These are phyloP conservation scores for Dissophora ornata DNA, from an alignment of 192 early-diverging fungal species.

Conservation along the genomic window DNA sequence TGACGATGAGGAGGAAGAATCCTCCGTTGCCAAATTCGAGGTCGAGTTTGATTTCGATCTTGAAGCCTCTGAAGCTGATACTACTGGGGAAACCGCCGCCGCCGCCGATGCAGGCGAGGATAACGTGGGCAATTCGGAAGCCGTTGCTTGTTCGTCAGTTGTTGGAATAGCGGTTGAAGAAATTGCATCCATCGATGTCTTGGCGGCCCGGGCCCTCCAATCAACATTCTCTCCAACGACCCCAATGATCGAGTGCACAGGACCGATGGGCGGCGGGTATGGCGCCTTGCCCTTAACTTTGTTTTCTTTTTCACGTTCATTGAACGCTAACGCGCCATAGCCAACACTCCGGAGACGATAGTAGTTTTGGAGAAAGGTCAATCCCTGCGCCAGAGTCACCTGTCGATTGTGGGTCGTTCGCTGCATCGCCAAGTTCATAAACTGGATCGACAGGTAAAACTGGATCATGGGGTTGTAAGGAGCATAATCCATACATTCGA, in stretches of 20 bases:
- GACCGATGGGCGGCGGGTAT: background rate
- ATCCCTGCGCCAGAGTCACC: conserved; percentile 67
- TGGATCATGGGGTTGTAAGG: conserved; percentile 79
- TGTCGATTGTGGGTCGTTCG: conserved; percentile 78
- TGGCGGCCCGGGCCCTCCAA: conserved; percentile 16
- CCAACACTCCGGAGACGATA: conserved; percentile 34
- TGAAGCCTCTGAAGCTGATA: too few relatives aligned
- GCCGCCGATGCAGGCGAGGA: background rate
- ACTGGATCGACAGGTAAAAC: conserved; percentile 69
- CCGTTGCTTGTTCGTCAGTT: too few relatives aligned
- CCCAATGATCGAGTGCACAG: conserved; percentile 5
- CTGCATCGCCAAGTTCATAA: conserved; percentile 75
- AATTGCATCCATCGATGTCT: conserved; percentile 7
- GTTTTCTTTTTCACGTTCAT: conserved; percentile 10
- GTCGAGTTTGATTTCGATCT: too few relatives aligned
- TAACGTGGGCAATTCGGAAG: too few relatives aligned
- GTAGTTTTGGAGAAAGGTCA: conserved; percentile 37
- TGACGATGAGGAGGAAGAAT: background rate
- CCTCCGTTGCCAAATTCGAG: too few relatives aligned
- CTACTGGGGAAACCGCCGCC: too few relatives aligned
- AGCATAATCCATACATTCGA: conserved; percentile 62
- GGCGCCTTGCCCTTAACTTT: conserved; percentile 8
- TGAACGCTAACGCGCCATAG: conserved; percentile 22
- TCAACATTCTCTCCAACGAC: background rate
- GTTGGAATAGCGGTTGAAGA: background rate